Evolutionary conservation across 495 filamentous ascomycete species (phyloP).

Genomic region (Aspergillus saccharolyticus): DNA sequence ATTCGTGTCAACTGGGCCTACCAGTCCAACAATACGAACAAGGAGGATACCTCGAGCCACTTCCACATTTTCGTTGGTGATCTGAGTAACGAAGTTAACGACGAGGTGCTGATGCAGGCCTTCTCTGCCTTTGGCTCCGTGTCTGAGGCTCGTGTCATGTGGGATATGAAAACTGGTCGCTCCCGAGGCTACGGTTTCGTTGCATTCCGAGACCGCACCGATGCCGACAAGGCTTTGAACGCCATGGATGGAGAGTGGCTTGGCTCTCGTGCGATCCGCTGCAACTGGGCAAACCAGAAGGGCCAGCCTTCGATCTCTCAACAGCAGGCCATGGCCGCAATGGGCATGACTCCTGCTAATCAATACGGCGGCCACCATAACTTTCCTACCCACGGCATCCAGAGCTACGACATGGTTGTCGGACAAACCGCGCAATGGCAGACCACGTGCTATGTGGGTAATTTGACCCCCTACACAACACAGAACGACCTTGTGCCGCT

Average conservation of each 20-base stretch:
- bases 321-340: conserved; percentile 92
- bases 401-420: conserved; percentile 97
- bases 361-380: conserved; percentile 81
- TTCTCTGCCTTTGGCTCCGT: conserved; percentile 96
- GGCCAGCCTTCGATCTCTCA: conserved; percentile 97
- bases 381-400: conserved; percentile 93
- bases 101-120: conserved; percentile 89
- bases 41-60: conserved; percentile 97
- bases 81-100: conserved; percentile 97
- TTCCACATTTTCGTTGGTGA: conserved; percentile 99
- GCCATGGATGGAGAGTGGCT: conserved; percentile 99
- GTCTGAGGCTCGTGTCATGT: conserved; percentile 99
- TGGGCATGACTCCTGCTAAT: conserved; percentile 98
- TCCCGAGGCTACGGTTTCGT: conserved; percentile 98
- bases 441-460: conserved; percentile 97
- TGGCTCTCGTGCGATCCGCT: conserved; percentile 94
- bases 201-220: conserved; percentile 88
- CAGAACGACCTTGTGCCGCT: conserved; percentile 92
- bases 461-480: conserved; percentile 95
- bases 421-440: conserved; percentile 98
- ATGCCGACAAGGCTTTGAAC: conserved; percentile 93
- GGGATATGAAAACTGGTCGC: conserved; percentile 99
- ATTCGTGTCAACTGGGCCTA: conserved; percentile 99
- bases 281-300: conserved; percentile 99
- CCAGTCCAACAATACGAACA: conserved; percentile 89